Evolutionary conservation across 2,329 filamentous ascomycete genomes (phyloP).

Genomic region (Ascochyta koolunga): DNA sequence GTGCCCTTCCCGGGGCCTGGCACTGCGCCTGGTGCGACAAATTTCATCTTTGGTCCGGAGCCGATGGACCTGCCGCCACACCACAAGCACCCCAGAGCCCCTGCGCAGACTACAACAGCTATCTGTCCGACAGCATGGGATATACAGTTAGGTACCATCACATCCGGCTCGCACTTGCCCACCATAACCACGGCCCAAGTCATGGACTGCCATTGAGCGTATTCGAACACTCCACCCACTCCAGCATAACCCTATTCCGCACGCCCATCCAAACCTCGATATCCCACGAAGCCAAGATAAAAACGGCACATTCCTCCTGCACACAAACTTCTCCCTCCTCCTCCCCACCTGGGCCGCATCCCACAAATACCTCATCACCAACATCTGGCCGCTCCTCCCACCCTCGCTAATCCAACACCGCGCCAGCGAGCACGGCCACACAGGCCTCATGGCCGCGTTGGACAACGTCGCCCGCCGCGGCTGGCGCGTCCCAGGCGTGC

Average conservation of each 20-base stretch:
- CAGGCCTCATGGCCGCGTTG: slow-evolving; percentile 26
- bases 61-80: slow-evolving; percentile 18
- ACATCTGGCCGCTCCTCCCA: slow-evolving; percentile 32
- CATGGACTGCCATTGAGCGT: slow-evolving; percentile 33
- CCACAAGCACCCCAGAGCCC: slow-evolving; percentile 16
- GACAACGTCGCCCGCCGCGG: slow-evolving; percentile 27
- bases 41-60: slow-evolving; percentile 33
- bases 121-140: slow-evolving; percentile 20
- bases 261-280: slow-evolving; percentile 19
- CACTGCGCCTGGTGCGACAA: slow-evolving; percentile 45
- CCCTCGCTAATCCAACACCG: slow-evolving; percentile 36
- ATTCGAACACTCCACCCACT: slow-evolving; percentile 18
- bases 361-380: slow-evolving; percentile 16
- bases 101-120: slow-evolving; percentile 37
- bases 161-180: slow-evolving; percentile 35
- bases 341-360: slow-evolving; percentile 18
- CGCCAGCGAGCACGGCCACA: slow-evolving; percentile 30
- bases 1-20: slow-evolving; percentile 41
- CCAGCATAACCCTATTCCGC: slow-evolving; percentile 22
- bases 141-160: slow-evolving; percentile 40
- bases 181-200: slow-evolving; percentile 20
- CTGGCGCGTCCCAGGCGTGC: slow-evolving; percentile 22
- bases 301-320: slow-evolving; percentile 23
- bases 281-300: slow-evolving; percentile 24
- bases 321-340: slow-evolving; percentile 25